Conservation (phyloP, 2,329 filamentous ascomycete genomes). For the Neoascochyta sp. region DNA sequence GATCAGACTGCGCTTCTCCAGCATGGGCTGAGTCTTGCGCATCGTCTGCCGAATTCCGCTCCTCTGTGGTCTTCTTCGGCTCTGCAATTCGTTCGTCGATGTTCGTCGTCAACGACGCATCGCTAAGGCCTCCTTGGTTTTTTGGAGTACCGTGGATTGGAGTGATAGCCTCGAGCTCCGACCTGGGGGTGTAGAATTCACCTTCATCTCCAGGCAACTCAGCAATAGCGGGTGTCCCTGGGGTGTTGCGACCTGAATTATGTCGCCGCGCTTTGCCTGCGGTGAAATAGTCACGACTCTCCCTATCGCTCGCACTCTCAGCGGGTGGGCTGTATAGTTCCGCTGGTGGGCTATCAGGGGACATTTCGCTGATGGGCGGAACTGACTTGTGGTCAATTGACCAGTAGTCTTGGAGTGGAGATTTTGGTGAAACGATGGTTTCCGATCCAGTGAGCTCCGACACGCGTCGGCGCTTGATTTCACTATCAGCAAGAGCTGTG, state of each 20-base stretch:
- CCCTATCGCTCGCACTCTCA: constrained; percentile 10
- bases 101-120: constrained; percentile 21
- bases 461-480: constrained; percentile 31
- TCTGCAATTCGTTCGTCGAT: constrained; percentile 27
- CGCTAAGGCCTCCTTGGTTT: constrained; percentile 26
- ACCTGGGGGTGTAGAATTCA: constrained; percentile 11
- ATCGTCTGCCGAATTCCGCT: not conserved
- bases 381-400: constrained; percentile 21
- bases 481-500: constrained; percentile 21
- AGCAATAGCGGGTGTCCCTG: constrained; percentile 23
- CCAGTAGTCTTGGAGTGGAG: constrained; percentile 26
- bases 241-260: constrained; percentile 25
- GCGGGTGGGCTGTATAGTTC: constrained; percentile 34
- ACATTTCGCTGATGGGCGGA: constrained; percentile 34
- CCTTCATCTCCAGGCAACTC: constrained; percentile 33
- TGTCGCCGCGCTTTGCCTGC: constrained; percentile 17
- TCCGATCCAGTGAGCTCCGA: constrained; percentile 37
- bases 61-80: constrained; percentile 4
- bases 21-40: not conserved
- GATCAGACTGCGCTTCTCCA: constrained; percentile 1
- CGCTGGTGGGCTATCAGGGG: constrained; percentile 28
- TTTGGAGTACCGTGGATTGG: constrained; percentile 10
- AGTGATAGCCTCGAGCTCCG: constrained; percentile 14
- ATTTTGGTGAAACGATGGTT: constrained; percentile 21
- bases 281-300: constrained; percentile 26